A percentile compares a stretch with the other conserved stretches of the same genome.
phyloP scores from a whole-genome alignment of 768 basidiomycete genomes.

The Collybiopsis luxurians region DNA sequence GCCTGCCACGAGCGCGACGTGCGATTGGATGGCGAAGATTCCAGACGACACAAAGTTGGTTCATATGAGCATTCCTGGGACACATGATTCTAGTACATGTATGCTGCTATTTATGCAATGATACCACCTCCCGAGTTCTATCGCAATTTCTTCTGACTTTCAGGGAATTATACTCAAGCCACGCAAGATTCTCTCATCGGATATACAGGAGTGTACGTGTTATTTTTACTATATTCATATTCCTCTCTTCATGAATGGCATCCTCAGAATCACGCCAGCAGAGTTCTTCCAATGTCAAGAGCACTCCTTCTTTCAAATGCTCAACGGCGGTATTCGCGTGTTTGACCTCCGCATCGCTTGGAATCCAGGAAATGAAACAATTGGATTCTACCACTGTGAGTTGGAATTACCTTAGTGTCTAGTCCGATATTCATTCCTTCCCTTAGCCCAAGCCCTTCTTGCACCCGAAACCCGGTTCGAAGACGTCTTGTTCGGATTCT shows the following conservation, averaged over 20 bases:
- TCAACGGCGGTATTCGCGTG: slow-evolving; percentile 48
- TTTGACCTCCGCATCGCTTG: slow-evolving; percentile 48
- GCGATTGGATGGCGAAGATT: slow-evolving; percentile 23
- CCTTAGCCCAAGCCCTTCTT: slow-evolving; percentile 36
- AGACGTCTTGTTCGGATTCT: slow-evolving; percentile 50
- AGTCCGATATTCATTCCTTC: neutral
- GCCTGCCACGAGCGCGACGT: slow-evolving; percentile 9
- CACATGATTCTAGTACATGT: slow-evolving; percentile 26
- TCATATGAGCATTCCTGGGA: slow-evolving; percentile 26
- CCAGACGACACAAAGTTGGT: slow-evolving; percentile 21
- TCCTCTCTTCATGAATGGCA: neutral
- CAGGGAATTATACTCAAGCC: slow-evolving; percentile 22
- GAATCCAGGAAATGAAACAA: slow-evolving; percentile 48
- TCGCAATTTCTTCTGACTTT: neutral
- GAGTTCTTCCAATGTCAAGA: slow-evolving; percentile 41
- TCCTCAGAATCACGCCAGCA: slow-evolving; percentile 29
- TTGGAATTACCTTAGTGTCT: neutral
- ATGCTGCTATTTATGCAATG: neutral
- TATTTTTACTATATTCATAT: neutral
- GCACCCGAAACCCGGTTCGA: slow-evolving; percentile 43
- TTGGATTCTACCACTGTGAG: slow-evolving; percentile 48
- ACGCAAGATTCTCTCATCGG: slow-evolving; percentile 19
- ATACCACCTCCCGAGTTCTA: neutral
- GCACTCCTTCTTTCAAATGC: slow-evolving; percentile 40
- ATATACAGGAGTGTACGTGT: slow-evolving; percentile 18